phyloP scores from a whole-genome alignment of 2,329 filamentous ascomycete genomes.

The Colletotrichum sansevieriae region DNA sequence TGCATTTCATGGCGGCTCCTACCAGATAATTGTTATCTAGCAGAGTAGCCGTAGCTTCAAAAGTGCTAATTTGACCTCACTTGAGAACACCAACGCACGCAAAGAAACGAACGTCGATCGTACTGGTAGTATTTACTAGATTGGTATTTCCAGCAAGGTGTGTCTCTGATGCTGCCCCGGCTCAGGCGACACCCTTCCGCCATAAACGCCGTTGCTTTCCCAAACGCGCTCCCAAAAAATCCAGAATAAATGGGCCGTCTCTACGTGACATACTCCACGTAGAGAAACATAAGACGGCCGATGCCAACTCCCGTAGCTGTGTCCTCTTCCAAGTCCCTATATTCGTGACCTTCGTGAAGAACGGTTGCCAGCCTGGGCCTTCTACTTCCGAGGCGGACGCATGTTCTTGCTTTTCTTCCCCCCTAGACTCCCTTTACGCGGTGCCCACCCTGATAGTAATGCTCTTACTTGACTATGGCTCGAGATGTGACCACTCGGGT shows the following conservation, averaged over 20 bases:
- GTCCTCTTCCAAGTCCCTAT: background rate
- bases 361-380: conserved; percentile 8
- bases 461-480: conserved; percentile 55
- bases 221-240: background rate
- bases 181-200: background rate
- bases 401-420: too few species aligned
- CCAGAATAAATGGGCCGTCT: background rate
- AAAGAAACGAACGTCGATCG: too few species aligned
- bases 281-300: conserved; percentile 12
- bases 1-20: conserved; percentile 26
- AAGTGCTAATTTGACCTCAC: conserved; percentile 26
- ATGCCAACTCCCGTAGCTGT: conserved; percentile 29
- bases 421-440: too few species aligned
- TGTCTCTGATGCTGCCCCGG: background rate
- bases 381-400: conserved; percentile 22
- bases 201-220: conserved; percentile 9
- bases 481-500: conserved; percentile 86
- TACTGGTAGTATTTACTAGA: too few species aligned
- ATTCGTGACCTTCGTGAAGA: conserved; percentile 23
- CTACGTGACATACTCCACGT: background rate
- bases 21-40: conserved; percentile 27
- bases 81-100: background rate
- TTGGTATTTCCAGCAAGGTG: background rate
- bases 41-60: conserved; percentile 20
- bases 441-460: background rate